Evolutionary conservation across 2,329 filamentous ascomycete genomes (phyloP).

Genomic region (Aureobasidium sp.): DNA sequence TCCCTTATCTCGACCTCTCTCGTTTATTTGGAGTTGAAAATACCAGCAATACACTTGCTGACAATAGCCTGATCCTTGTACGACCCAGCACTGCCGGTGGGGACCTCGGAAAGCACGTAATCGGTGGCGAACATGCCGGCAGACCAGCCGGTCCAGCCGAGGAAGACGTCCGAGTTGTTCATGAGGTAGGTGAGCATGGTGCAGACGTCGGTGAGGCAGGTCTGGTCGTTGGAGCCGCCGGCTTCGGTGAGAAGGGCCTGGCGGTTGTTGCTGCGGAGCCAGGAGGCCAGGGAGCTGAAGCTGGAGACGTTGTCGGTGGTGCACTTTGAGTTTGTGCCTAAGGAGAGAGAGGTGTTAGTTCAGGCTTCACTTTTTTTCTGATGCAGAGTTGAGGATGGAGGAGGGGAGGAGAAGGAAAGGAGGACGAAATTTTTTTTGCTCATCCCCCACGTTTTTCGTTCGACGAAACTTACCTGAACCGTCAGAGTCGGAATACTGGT

Average conservation of each 20-base stretch:
- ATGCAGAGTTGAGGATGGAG: no score
- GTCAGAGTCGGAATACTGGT: constrained; percentile 38
- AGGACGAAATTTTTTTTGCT: no score
- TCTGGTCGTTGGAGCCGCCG: constrained; percentile 32
- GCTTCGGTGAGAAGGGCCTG: constrained; percentile 37
- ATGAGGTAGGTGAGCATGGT: constrained; percentile 28
- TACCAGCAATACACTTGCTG: constrained; percentile 26
- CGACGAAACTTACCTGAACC: constrained; percentile 19
- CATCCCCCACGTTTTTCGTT: no score
- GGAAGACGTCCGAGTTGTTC: constrained; percentile 27
- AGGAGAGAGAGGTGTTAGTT: no score
- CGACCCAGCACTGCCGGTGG: constrained; percentile 20
- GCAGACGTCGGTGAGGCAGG: constrained; percentile 32
- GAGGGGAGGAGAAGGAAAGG: no score
- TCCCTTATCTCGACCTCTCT: not conserved
- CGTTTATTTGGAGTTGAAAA: constrained; percentile 21
- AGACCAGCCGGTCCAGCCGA: constrained; percentile 30
- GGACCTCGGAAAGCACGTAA: constrained; percentile 28
- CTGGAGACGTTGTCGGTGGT: constrained; percentile 29
- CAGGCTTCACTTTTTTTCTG: not conserved
- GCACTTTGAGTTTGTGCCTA: constrained; percentile 32
- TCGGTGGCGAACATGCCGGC: constrained; percentile 27
- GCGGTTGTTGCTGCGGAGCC: constrained; percentile 32
- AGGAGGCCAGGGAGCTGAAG: constrained; percentile 32
- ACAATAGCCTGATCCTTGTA: constrained; percentile 26